Evolutionary conservation across 345 rosid species (phyloP).

Genomic region (Populus simonii): DNA sequence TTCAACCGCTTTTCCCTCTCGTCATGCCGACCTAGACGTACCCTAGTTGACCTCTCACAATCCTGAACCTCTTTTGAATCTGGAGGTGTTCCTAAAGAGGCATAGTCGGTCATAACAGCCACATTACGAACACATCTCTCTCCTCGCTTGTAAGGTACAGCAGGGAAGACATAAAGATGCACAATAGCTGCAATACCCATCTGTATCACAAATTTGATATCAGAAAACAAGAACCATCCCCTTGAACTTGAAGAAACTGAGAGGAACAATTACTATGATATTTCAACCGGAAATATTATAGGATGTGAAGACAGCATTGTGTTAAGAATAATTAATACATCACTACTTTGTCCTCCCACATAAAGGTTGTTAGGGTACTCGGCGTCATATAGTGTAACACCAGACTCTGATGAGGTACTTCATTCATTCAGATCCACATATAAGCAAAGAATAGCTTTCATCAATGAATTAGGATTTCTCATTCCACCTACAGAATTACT

Average conservation of each 20-base stretch:
- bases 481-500: not conserved
- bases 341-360: not conserved
- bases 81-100: constrained; percentile 79
- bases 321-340: not conserved
- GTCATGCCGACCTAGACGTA: constrained; percentile 55
- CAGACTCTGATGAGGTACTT: not conserved
- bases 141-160: constrained; percentile 92
- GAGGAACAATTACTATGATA: not conserved
- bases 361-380: not conserved
- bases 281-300: not conserved
- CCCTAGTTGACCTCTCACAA: constrained; percentile 67
- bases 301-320: not conserved
- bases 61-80: constrained; percentile 94
- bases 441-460: not conserved
- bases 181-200: constrained; percentile 97
- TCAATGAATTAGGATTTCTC: not conserved
- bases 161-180: constrained; percentile 92
- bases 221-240: constrained; percentile 3
- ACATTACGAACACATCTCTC: constrained; percentile 99
- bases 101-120: constrained; percentile 90
- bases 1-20: constrained; percentile 74
- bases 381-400: not conserved
- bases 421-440: not conserved
- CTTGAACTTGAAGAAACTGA: constrained; percentile 1
- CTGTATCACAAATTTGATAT: constrained; percentile 40